Percentiles rank a stretch among this genome's conserved stretches.
These are phyloP conservation scores for Rutstroemia sp. DNA, from an alignment of 2,329 filamentous ascomycete genomes.

Conservation along the genomic window DNA sequence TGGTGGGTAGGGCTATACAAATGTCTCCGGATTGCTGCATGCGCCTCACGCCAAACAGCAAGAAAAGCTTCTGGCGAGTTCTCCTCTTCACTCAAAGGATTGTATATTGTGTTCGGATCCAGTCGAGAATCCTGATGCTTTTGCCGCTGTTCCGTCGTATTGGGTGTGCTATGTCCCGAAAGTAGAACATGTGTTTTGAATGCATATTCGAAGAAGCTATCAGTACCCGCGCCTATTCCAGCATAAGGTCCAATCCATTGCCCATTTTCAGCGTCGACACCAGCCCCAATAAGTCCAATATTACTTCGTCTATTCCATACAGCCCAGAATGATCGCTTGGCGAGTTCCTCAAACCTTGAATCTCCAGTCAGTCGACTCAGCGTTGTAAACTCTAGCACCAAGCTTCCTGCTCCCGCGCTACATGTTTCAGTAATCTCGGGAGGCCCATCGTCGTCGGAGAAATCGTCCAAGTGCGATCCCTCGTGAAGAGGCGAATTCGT, in stretches of 20 bases:
- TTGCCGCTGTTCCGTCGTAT: conserved; percentile 31
- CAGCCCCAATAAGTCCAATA: conserved; percentile 82
- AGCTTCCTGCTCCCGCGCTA: conserved; percentile 90
- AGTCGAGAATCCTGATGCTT: conserved; percentile 36
- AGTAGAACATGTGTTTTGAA: conserved; percentile 89
- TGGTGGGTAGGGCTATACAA: conserved; percentile 80
- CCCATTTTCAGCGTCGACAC: conserved; percentile 85
- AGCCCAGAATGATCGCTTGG: conserved; percentile 91
- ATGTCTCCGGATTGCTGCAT: conserved; percentile 81
- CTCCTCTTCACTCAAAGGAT: conserved; percentile 53
- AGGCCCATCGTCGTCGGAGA: conserved; percentile 24
- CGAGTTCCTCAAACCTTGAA: conserved; percentile 76
- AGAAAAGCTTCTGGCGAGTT: conserved; percentile 74
- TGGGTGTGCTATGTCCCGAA: conserved; percentile 61
- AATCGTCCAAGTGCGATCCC: conserved; percentile 39
- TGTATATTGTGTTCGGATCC: conserved; percentile 56
- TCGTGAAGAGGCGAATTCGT: conserved; percentile 72
- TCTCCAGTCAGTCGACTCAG: conserved; percentile 85
- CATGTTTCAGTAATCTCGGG: conserved; percentile 89
- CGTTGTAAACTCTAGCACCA: conserved; percentile 88
- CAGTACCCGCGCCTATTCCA: conserved; percentile 93
- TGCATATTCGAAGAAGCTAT: conserved; percentile 98
- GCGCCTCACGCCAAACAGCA: conserved; percentile 75
- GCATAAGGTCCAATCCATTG: conserved; percentile 82
- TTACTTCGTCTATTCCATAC: conserved; percentile 86